Base-by-base conservation (phyloP, 2,329 filamentous ascomycete species). In the Huntiella bhutanensis region DNA sequence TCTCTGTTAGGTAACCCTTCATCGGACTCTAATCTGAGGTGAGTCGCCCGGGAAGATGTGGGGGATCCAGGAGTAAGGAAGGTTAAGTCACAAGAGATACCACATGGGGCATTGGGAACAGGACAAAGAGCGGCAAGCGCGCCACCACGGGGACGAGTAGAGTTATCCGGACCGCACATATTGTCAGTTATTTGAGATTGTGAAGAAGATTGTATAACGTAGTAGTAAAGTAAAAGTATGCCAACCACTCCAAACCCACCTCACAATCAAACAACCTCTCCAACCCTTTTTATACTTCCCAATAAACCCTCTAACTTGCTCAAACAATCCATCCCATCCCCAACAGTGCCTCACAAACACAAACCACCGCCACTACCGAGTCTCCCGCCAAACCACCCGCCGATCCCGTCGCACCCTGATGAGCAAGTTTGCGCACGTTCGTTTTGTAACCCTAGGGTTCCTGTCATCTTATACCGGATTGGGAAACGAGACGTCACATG, bases 81-180 rank as follows among this genome's bases (percentile, higher is more conserved):
- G 3, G 62, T 55, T 4, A 70, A 57, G 35, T 66, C 63, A n/a
- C 59, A 62, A 11, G 53, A 51, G 2, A 60, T 37, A 17, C 43
- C 42, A 32, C 8, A 13, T 11, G 35, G 12, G 2, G 33, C 16
- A 15, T 40, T 8, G 3, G 49, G 42, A 13, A 39, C 56, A 35
- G 59, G 58, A 13, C 54, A 60, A 40, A 70, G 60, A 5, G 66
- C 64, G 5, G 59, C 67, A 43, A 70, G 59, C 12, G 67, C 67
- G 33, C 67, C 67, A 48, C 66, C 65, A 35, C 60, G 59, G 7
- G 65, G 63, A 41, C 60, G 55, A 48, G 62, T 59, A 8, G 60
- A 59, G 47, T 53, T 59, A 43, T 67, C 60, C 4, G 61, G 60
- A 38, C 67, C 65, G 51, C 67, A 70, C 67, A 70, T 70, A 35